Evolutionary conservation across 2,329 filamentous ascomycete species (phyloP), one percentile per base, ranked within the genome.

Genomic region (Aspergillus sojae): DNA sequence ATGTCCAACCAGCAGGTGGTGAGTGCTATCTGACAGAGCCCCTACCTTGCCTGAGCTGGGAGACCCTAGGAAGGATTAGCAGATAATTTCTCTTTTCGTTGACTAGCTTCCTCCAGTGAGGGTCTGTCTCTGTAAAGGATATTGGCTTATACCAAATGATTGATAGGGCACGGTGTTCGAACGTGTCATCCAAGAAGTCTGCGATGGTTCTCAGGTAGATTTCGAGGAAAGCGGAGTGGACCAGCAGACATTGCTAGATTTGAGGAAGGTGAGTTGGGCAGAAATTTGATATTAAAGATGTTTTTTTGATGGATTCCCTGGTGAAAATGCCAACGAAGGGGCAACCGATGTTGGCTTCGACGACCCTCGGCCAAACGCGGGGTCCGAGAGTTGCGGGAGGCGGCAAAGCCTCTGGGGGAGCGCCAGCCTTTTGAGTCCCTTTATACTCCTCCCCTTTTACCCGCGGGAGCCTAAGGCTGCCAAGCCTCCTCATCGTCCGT

Each of bases 181-280:
- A 67, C 92, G 95, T 81, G 93, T 99, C 77, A 92, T 98, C 79
- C 90, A 94, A 72, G 91, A 91, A 82, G 94, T 99, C 75, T 92
- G 97, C 79, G 91, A 94, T 72, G 89, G 90, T 70, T 97, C 94
- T 74, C 88, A 92, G 75, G 91, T 94, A 75, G 95, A 98, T 80
- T 98, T 99, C 77, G 95, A 99, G 79, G 95, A 99, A 81, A 93
- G 91, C 71, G 95, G 95, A 72, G 91, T 98, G 68, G 93, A 96
- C 72, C 91, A 94, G 78, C 84, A 87, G 71, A 94, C 94, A 58
- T 83, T 99, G 73, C 88, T 94, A 70, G 92, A 97, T 78, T 84
- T 99, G 84, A 90, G 89, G 80, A 86, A 90, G 88, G 94, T 98
- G 84, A 86, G 91, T 83, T 11, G 10, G n/a, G 21, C 28, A 62